Percentiles rank a stretch among this genome's conserved stretches.
Evolutionary conservation across 1,139 yeast species (phyloP).

Genomic region (Yamadazyma diospyri): DNA sequence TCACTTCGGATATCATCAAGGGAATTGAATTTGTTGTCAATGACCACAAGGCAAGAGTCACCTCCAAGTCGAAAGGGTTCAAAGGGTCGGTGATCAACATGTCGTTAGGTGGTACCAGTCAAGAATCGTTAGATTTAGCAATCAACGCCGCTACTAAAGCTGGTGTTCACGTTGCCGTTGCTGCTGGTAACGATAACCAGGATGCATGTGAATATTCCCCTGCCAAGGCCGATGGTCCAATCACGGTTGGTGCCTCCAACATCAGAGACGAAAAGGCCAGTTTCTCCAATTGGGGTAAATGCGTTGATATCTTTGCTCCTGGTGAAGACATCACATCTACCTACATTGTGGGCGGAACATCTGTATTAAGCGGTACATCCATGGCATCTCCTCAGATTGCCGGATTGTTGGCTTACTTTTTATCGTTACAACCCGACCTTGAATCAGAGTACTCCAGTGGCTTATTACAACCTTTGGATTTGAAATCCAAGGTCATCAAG

Average conservation of each 20-base stretch:
- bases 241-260: slow-evolving; percentile 83
- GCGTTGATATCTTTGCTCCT: slow-evolving; percentile 85
- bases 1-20: slow-evolving; percentile 77
- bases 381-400: slow-evolving; percentile 99
- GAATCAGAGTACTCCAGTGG: slow-evolving; percentile 68
- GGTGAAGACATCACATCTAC: slow-evolving; percentile 80
- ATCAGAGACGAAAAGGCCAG: slow-evolving; percentile 72
- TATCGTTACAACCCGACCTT: slow-evolving; percentile 85
- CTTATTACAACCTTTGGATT: slow-evolving; percentile 75
- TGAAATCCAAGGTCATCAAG: slow-evolving; percentile 82
- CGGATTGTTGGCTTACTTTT: slow-evolving; percentile 83
- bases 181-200: slow-evolving; percentile 84
- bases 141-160: slow-evolving; percentile 81
- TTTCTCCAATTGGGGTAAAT: slow-evolving; percentile 78
- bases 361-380: slow-evolving; percentile 94
- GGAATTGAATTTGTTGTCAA: slow-evolving; percentile 79
- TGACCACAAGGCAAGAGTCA: slow-evolving; percentile 56
- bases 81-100: slow-evolving; percentile 87
- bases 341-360: slow-evolving; percentile 86
- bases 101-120: slow-evolving; percentile 89
- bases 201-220: slow-evolving; percentile 87
- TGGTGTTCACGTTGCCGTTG: slow-evolving; percentile 81
- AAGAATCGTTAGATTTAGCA: slow-evolving; percentile 69
- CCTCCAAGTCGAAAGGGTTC: slow-evolving; percentile 58
- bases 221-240: slow-evolving; percentile 70